Percentiles rank a stretch among this genome's conserved stretches.
Conservation (phyloP, 2,329 filamentous ascomycete genomes). For the Aspergillus sp. region DNA sequence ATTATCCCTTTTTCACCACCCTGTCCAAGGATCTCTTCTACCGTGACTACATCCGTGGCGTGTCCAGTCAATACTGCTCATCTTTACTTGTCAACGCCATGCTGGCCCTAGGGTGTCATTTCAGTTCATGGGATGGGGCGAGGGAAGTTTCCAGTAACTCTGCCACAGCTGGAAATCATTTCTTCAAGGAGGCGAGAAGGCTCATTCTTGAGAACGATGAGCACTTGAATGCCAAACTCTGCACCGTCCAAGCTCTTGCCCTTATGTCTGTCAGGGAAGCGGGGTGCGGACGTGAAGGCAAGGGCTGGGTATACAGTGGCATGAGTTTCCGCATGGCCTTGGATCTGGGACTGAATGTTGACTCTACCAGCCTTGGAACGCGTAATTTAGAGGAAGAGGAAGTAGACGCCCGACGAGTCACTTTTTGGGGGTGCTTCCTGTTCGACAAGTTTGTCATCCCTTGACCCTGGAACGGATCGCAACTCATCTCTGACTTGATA, state of each 20-base stretch:
- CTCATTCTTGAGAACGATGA: constrained; percentile 89
- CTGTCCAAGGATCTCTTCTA: constrained; percentile 85
- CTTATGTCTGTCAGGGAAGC: constrained; percentile 96
- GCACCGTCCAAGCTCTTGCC: constrained; percentile 89
- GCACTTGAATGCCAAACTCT: constrained; percentile 82
- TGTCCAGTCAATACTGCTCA: constrained; percentile 75
- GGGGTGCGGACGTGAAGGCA: constrained; percentile 88
- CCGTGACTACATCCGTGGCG: constrained; percentile 74
- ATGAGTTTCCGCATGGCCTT: constrained; percentile 98
- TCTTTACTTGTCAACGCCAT: constrained; percentile 90
- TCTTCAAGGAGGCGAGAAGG: constrained; percentile 90
- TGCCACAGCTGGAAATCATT: constrained; percentile 89
- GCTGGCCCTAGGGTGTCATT: constrained; percentile 89
- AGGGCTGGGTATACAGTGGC: constrained; percentile 97
- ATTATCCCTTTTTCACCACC: constrained; percentile 94
- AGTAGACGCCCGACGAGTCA: constrained; percentile 83
- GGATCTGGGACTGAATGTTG: constrained; percentile 87
- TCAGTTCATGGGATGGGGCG: constrained; percentile 73
- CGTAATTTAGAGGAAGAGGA: constrained; percentile 74
- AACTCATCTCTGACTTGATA: constrained; percentile 13
- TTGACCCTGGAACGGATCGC: background rate
- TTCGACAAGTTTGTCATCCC: constrained; percentile 72
- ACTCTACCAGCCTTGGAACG: constrained; percentile 65
- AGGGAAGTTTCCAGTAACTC: constrained; percentile 70
- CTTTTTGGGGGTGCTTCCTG: constrained; percentile 97